phyloP scores from a whole-genome alignment of 169 alveolate species.

The Plasmodium vivax region DNA sequence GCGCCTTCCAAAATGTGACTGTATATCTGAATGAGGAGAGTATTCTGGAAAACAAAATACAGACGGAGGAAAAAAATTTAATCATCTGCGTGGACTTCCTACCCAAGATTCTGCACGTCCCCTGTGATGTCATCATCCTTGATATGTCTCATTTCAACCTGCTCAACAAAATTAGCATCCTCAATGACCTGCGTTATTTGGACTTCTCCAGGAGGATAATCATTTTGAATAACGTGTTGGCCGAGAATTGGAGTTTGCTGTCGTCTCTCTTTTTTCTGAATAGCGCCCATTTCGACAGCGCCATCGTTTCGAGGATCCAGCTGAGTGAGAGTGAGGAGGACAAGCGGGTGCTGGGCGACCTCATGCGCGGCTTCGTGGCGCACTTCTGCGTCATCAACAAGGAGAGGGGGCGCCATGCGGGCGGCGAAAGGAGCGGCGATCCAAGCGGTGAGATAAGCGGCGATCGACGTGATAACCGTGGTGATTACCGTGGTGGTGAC shows the following conservation, averaged over 20 bases:
- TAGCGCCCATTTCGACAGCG: not conserved
- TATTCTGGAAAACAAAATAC: not conserved
- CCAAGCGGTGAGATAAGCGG: no score
- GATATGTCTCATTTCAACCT: conserved; percentile 55
- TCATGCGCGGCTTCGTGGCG: conserved; percentile 5
- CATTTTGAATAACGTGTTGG: conserved; percentile 3
- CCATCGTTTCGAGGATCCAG: conserved; percentile 4
- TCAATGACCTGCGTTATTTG: conserved; percentile 45
- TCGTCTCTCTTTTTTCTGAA: conserved; percentile 22
- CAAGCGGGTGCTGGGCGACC: not conserved
- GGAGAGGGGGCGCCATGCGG: not conserved
- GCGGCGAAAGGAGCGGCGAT: not conserved
- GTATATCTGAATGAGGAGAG: conserved; percentile 56
- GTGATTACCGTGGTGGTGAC: no score
- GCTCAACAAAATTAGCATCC: conserved; percentile 28
- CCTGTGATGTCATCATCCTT: conserved; percentile 31
- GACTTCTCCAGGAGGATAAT: conserved; percentile 22
- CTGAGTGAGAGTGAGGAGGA: conserved; percentile 9
- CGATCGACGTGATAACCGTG: not conserved
- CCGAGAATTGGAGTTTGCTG: conserved; percentile 46
- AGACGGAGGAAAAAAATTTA: not conserved
- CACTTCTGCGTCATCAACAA: conserved; percentile 16
- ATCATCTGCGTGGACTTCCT: conserved; percentile 69
- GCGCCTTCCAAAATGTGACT: not conserved
- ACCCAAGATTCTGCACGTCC: conserved; percentile 42